Evolutionary conservation across 805 yeast genomes (phyloP).

Genomic region (Nematodospora valgi): DNA sequence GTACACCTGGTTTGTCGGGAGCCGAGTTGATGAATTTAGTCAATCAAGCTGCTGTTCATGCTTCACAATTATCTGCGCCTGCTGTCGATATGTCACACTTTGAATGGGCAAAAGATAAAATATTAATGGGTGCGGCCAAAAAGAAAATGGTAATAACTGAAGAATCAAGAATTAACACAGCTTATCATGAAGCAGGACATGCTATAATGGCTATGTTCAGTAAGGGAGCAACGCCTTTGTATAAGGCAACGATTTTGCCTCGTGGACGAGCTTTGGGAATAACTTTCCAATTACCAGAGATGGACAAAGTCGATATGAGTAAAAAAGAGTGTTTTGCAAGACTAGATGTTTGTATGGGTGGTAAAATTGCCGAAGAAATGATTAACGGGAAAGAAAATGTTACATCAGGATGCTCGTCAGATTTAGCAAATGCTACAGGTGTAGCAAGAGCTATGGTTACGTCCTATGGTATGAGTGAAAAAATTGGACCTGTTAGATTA

Average conservation of each 20-base stretch:
- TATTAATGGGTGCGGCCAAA: constrained; percentile 96
- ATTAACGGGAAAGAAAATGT: constrained; percentile 88
- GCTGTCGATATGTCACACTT: constrained; percentile 87
- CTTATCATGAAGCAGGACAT: constrained; percentile 99
- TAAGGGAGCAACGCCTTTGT: constrained; percentile 89
- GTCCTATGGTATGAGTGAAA: constrained; percentile 92
- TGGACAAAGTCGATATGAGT: constrained; percentile 95
- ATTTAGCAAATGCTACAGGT: constrained; percentile 81
- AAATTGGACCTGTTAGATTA: constrained; percentile 86
- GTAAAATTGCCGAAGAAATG: constrained; percentile 94
- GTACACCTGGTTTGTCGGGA: constrained; percentile 98
- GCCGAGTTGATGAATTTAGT: constrained; percentile 95
- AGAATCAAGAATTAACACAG: constrained; percentile 89
- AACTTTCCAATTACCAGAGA: constrained; percentile 95
- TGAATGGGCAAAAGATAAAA: constrained; percentile 99
- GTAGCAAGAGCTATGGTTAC: constrained; percentile 98
- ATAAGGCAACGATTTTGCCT: constrained; percentile 95
- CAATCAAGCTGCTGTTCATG: constrained; percentile 97
- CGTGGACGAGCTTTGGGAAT: constrained; percentile 96
- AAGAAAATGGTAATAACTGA: constrained; percentile 97
- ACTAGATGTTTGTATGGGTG: constrained; percentile 98
- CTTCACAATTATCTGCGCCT: constrained; percentile 88
- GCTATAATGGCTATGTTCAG: constrained; percentile 97
- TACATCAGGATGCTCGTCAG: constrained; percentile 93
- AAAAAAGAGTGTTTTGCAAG: constrained; percentile 86